phyloP scores from a whole-genome alignment of 2,329 filamentous ascomycete species.

The Penicillium sp. region DNA sequence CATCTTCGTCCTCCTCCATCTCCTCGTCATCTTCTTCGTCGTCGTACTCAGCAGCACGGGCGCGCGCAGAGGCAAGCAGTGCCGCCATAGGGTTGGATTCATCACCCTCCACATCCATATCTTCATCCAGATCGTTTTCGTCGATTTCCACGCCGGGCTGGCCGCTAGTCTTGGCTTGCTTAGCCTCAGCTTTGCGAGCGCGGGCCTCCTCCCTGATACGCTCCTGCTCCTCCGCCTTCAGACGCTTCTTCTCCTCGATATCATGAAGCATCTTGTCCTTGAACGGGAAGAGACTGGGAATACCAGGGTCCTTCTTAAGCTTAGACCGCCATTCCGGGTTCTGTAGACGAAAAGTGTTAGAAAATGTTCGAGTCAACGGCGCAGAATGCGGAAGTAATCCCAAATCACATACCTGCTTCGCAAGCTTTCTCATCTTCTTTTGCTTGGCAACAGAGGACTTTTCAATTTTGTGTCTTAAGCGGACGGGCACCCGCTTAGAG shows the following conservation, averaged over 20 bases:
- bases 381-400: background rate
- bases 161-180: conserved; percentile 35
- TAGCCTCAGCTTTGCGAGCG: conserved; percentile 36
- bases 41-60: conserved; percentile 46
- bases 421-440: conserved; percentile 81
- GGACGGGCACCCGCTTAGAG: conserved; percentile 88
- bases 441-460: conserved; percentile 90
- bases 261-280: conserved; percentile 94
- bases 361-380: background rate
- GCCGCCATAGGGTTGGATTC: conserved; percentile 59
- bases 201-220: conserved; percentile 67
- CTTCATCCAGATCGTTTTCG: conserved; percentile 53
- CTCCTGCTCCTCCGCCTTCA: conserved; percentile 77
- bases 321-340: conserved; percentile 96
- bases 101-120: conserved; percentile 55
- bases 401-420: conserved; percentile 65
- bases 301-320: conserved; percentile 96
- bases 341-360: conserved; percentile 37
- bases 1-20: conserved; percentile 56
- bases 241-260: conserved; percentile 82
- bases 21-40: conserved; percentile 56
- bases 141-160: conserved; percentile 31
- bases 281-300: conserved; percentile 95
- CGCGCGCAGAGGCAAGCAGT: conserved; percentile 47
- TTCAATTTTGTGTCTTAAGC: conserved; percentile 92